Conservation (phyloP, 2,329 filamentous ascomycete genomes). For the Xylaria sp. region DNA sequence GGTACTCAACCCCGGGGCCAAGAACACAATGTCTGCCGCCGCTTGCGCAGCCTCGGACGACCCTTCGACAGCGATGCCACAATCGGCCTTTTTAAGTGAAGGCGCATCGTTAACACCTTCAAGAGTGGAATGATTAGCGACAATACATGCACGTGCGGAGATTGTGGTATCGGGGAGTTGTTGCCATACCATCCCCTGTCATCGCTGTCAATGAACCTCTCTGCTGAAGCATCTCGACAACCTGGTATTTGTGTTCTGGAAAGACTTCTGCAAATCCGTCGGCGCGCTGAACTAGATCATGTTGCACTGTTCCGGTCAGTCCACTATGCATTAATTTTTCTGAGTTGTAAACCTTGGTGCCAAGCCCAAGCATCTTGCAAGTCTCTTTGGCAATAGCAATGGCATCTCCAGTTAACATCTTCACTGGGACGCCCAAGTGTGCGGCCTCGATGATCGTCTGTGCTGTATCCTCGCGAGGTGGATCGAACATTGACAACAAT, state of each 20-base stretch:
- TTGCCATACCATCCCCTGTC: slow-evolving; percentile 71
- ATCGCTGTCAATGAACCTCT: slow-evolving; percentile 78
- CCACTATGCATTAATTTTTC: slow-evolving; percentile 81
- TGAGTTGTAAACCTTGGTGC: slow-evolving; percentile 85
- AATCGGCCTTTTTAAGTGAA: slow-evolving; percentile 79
- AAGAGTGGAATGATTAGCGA: slow-evolving; percentile 21
- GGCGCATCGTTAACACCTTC: slow-evolving; percentile 76
- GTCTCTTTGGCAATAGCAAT: slow-evolving; percentile 85
- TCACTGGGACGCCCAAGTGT: slow-evolving; percentile 79
- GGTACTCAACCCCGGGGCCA: slow-evolving; percentile 76
- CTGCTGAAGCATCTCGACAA: slow-evolving; percentile 80
- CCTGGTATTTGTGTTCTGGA: slow-evolving; percentile 81
- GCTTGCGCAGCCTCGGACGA: slow-evolving; percentile 78
- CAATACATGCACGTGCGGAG: not conserved
- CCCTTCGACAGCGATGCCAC: slow-evolving; percentile 79
- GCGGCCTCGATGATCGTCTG: slow-evolving; percentile 82
- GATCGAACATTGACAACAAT: slow-evolving; percentile 84
- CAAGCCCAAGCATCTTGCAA: slow-evolving; percentile 83
- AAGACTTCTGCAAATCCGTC: slow-evolving; percentile 81
- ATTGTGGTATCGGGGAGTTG: not conserved
- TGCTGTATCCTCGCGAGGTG: slow-evolving; percentile 80
- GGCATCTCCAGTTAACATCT: slow-evolving; percentile 85
- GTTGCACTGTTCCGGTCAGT: slow-evolving; percentile 76
- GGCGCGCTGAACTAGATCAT: slow-evolving; percentile 80
- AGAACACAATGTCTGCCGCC: slow-evolving; percentile 79